phyloP scores from a whole-genome alignment of 306 rosid genomes.

The Macrotyloma uniflorum region DNA sequence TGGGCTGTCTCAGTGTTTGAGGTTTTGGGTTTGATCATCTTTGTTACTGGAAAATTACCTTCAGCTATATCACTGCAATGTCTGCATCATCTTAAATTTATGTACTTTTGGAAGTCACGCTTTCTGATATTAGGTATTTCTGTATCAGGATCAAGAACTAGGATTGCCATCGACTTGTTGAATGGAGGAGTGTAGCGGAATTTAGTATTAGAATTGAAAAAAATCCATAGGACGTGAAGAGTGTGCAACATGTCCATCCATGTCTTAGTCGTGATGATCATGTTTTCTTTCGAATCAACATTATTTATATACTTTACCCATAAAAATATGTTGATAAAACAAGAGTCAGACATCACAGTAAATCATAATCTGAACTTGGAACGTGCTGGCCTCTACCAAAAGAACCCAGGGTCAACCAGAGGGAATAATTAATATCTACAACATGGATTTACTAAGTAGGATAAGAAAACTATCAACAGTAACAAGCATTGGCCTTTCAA shows the following conservation, averaged over 20 bases:
- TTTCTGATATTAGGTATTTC: neutral
- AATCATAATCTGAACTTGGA: neutral
- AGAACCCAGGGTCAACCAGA: neutral
- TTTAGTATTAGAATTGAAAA: constrained; percentile 34
- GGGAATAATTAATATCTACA: neutral
- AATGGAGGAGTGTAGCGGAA: neutral
- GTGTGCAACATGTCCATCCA: constrained; percentile 46
- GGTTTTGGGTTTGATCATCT: constrained; percentile 12
- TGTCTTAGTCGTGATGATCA: constrained; percentile 51
- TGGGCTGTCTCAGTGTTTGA: constrained; percentile 41
- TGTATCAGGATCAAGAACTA: constrained; percentile 32
- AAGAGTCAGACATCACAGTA: neutral
- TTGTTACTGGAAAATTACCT: neutral
- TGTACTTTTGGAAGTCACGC: neutral
- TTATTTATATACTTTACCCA: constrained; percentile 14
- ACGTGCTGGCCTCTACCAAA: constrained; percentile 18
- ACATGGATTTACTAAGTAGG: neutral
- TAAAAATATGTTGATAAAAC: constrained; percentile 19
- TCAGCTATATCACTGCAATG: neutral
- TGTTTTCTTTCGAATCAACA: constrained; percentile 28
- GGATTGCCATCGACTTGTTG: constrained; percentile 29
- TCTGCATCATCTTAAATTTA: neutral
- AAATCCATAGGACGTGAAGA: neutral
- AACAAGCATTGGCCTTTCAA: neutral
- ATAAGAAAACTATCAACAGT: neutral